phyloP scores from a whole-genome alignment of 345 rosid species.

The Linum usitatissimum region DNA sequence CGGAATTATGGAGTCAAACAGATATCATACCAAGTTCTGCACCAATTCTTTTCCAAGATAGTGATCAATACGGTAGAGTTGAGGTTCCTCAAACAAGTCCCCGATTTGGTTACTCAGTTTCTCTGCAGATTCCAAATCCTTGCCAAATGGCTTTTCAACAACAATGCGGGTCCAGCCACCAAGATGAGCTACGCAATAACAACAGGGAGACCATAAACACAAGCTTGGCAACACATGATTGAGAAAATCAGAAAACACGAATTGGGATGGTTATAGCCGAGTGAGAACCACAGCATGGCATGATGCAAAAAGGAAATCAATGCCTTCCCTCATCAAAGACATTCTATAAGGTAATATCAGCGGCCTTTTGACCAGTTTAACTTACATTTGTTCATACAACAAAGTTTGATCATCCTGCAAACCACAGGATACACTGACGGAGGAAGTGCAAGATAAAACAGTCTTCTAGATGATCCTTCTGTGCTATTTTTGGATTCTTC shows the following conservation, averaged over 20 bases:
- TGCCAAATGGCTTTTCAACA: constrained; percentile 96
- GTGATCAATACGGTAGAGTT: constrained; percentile 91
- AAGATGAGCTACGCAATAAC: constrained; percentile 74
- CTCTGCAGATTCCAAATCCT: constrained; percentile 79
- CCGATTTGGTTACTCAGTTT: constrained; percentile 79
- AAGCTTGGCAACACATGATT: not conserved
- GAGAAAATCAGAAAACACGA: not conserved
- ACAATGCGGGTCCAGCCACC: constrained; percentile 97
- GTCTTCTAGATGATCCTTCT: constrained; percentile 75
- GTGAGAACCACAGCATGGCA: constrained; percentile 4
- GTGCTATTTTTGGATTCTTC: constrained; percentile 49
- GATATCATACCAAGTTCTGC: constrained; percentile 72
- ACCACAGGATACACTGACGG: constrained; percentile 94
- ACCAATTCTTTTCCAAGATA: constrained; percentile 95
- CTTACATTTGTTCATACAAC: constrained; percentile 89
- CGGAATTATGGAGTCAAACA: constrained; percentile 10
- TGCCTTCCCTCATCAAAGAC: too few species aligned
- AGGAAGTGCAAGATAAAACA: constrained; percentile 92
- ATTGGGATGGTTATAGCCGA: not conserved
- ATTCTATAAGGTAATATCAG: too few species aligned
- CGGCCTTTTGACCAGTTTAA: constrained; percentile 7
- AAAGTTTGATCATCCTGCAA: constrained; percentile 72
- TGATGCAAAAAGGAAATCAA: not conserved
- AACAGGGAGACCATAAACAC: not conserved
- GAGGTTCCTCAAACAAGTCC: constrained; percentile 77